Evolutionary conservation across 306 rosid species (phyloP), one percentile per base, ranked within the genome.

Genomic region (Amphicarpaea edgeworthii): DNA sequence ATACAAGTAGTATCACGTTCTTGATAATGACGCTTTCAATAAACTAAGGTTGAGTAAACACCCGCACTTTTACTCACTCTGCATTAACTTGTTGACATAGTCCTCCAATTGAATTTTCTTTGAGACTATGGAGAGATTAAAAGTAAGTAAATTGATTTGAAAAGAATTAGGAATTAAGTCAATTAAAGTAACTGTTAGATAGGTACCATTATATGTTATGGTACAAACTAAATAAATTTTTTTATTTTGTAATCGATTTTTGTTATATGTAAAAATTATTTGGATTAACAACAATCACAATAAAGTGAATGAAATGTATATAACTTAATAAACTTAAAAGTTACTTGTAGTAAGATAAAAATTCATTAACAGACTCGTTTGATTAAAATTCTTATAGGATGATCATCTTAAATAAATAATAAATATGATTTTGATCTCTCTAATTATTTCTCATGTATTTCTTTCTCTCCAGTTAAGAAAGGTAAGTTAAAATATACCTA

Each of bases 11-110:
- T 12, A 10, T 60, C 70, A 80, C 26, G 68, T 73, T 72, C 69
- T 54, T 46, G 62, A 64, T 46, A 73, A 14, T n/a, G 80, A 50
- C 62, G 30, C 49, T 50, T 62, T 8, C 16, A 50, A 68, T 81
- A 51, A 60, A 68, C 19, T 68, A 58, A 64, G 51, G 23, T 42
- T 19, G 49, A 71, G 73, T 71, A 24, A 70, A 50, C 62, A 43
- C 43, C 32, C 54, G 16, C 38, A 57, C 17, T 55, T 55, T 30
- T 49, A 79, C 59, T 64, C 34, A 30, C 10, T 43, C 15, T 55
- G 51, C 71, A 53, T 79, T 5, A 43, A 17, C 12, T 34, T 6
- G 23, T 24, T 53, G 40, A 24, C 61, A 50, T 63, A 65, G 68
- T 7, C 20, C 73, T 79, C 51, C 30, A 30, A 26, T 32, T 72